phyloP scores from a whole-genome alignment of 768 basidiomycete species.

The Termitomyces sp. region DNA sequence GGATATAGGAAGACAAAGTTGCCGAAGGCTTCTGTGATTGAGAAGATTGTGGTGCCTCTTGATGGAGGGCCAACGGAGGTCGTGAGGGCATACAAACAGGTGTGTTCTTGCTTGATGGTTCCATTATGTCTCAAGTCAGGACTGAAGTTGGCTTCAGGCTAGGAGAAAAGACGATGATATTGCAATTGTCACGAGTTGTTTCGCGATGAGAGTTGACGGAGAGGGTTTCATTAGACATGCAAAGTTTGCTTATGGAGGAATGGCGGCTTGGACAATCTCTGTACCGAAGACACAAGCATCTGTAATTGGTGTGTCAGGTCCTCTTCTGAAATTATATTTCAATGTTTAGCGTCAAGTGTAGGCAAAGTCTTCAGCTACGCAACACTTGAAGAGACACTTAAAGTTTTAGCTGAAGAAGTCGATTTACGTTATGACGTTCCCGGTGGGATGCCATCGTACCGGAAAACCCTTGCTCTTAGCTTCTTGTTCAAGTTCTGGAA shows the following conservation, averaged over 20 bases:
- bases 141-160: neutral
- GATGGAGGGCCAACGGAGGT: conserved; percentile 11
- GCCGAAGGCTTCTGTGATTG: conserved; percentile 7
- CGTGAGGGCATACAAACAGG: conserved; percentile 14
- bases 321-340: neutral
- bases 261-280: conserved; percentile 12
- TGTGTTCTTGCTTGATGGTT: neutral
- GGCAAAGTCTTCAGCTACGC: conserved; percentile 8
- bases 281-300: conserved; percentile 9
- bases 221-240: conserved; percentile 7
- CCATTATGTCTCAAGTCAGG: neutral
- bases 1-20: conserved; percentile 12
- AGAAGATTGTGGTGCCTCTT: conserved; percentile 12
- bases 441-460: conserved; percentile 12
- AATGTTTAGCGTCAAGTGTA: neutral
- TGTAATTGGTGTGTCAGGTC: conserved; percentile 2
- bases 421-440: conserved; percentile 11
- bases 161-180: conserved; percentile 14
- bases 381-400: conserved; percentile 6
- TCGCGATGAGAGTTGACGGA: conserved; percentile 6
- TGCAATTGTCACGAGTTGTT: conserved; percentile 12
- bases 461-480: conserved; percentile 13
- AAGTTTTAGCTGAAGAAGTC: conserved; percentile 7
- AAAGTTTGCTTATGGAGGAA: conserved; percentile 13
- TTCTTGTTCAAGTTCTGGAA: conserved; percentile 15